These are phyloP conservation scores for Tillandsia leiboldiana DNA, from an alignment of 176 grass and related monocot genomes.

Conservation along the genomic window DNA sequence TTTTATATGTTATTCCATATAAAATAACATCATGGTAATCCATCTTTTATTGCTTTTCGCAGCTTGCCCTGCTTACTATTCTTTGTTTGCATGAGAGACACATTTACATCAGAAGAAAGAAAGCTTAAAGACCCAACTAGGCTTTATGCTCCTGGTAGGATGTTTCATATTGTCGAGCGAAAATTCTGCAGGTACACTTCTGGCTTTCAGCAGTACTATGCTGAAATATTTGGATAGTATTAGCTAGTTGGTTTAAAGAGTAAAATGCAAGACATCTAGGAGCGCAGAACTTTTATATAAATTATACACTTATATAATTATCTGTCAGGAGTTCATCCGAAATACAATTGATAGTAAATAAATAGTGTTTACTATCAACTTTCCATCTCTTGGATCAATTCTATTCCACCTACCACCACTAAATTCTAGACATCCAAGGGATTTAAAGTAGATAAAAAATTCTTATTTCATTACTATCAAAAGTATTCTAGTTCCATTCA, in stretches of 20 bases:
- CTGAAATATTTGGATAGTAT: neutral
- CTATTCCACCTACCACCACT: too few species aligned
- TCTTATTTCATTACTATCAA: too few species aligned
- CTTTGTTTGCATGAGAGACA: conserved; percentile 90
- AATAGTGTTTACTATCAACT: too few species aligned
- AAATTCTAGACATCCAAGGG: too few species aligned
- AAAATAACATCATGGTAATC: conserved; percentile 25
- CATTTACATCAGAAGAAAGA: conserved; percentile 85
- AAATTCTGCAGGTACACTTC: conserved; percentile 80
- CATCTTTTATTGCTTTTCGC: conserved; percentile 56
- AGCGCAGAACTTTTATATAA: too few species aligned
- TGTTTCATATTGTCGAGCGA: conserved; percentile 96
- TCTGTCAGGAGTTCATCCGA: too few species aligned
- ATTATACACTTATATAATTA: too few species aligned
- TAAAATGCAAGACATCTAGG: neutral
- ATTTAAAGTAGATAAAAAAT: too few species aligned
- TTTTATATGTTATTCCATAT: conserved; percentile 4
- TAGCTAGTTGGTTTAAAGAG: neutral
- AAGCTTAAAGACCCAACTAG: conserved; percentile 79
- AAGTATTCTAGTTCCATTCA: too few species aligned
- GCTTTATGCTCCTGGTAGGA: conserved; percentile 89
- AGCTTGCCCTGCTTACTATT: conserved; percentile 96
- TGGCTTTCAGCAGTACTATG: neutral
- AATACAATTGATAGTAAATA: too few species aligned
- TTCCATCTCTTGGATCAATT: too few species aligned